phyloP scores from a whole-genome alignment of 805 yeast species.

The Lachancea lanzarotensis region DNA sequence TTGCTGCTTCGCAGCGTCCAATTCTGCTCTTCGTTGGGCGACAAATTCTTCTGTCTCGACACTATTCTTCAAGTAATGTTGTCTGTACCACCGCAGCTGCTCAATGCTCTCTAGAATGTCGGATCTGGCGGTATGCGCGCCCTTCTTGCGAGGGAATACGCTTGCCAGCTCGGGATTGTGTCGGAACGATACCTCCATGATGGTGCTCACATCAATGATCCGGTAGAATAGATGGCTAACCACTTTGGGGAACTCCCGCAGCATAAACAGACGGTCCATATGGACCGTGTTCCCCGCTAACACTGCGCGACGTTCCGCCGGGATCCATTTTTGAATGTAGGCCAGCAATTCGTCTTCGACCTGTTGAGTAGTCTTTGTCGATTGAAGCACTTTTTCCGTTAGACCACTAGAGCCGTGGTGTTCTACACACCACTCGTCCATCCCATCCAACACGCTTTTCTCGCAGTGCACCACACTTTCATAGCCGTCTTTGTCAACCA shows the following conservation, averaged over 20 bases:
- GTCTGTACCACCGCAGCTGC: conserved; percentile 72
- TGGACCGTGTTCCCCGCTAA: conserved; percentile 91
- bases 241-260: conserved; percentile 74
- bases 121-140: conserved; percentile 76
- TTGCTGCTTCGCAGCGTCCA: background rate
- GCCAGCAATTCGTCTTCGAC: conserved; percentile 62
- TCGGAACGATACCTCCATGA: conserved; percentile 73
- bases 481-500: conserved; percentile 65
- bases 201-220: conserved; percentile 80
- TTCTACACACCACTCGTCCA: conserved; percentile 83
- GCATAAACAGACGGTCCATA: conserved; percentile 81
- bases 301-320: conserved; percentile 51
- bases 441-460: conserved; percentile 50
- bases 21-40: conserved; percentile 4
- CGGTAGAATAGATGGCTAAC: conserved; percentile 62
- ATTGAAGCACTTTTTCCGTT: conserved; percentile 57
- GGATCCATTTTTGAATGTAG: conserved; percentile 53
- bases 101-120: conserved; percentile 87
- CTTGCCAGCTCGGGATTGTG: conserved; percentile 61
- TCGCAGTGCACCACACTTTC: conserved; percentile 76
- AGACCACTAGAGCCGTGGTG: conserved; percentile 81
- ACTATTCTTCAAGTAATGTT: conserved; percentile 47
- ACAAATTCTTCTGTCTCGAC: conserved; percentile 13
- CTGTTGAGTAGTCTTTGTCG: conserved; percentile 44
- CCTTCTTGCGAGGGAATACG: conserved; percentile 54